Base-by-base conservation (phyloP, 345 rosid genomes). In the Mallotus nudiflorus region DNA sequence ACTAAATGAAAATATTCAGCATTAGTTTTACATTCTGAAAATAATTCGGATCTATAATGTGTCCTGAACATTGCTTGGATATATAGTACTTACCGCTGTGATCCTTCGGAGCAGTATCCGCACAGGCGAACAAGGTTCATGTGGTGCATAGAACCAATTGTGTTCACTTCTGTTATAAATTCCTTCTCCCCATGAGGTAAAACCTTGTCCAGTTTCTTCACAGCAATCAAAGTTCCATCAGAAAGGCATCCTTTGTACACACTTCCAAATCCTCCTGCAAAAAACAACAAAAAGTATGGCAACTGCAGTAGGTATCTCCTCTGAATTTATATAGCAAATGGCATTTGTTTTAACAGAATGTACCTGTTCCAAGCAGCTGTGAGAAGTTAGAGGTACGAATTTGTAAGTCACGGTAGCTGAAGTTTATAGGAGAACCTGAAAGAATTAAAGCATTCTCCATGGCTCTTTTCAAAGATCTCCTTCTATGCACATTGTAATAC, bases 341-440 rank as follows among this genome's bases (percentile, higher is more conserved):
- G 37, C n/a, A 39, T 27, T 28, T 33, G 37, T 33, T 33, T 5
- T 9, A 24, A 24, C 29, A 37, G 0, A 12, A 27, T 61, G 72
- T 63, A 89, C 98, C 97, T 80, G 93, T 82, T 68, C 98, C 98
- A 50, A 93, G 90, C 65, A 91, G 77, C 75, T 87, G 78, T 0
- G 90, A 85, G 74, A 93, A 93, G 69, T 84, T 89, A 57, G 77
- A 58, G 15, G 97, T 91, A 12, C 84, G 80, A 56, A 83, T 76
- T 69, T 86, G 98, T 70, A 93, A 75, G 72, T 87, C 90, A 0
- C 96, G 92, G 81, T 82, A 88, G 57, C 84, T 82, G 68, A 93
- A 91, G 75, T 82, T 80, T 76, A 86, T 46, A 4, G 96, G 98
- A 46, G 88, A 88, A 45, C 94, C 96, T 0, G 85, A 79, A 60